Evolutionary conservation across 306 rosid genomes (phyloP), one percentile per base, ranked within the genome.

Genomic region (Alnus rubra): DNA sequence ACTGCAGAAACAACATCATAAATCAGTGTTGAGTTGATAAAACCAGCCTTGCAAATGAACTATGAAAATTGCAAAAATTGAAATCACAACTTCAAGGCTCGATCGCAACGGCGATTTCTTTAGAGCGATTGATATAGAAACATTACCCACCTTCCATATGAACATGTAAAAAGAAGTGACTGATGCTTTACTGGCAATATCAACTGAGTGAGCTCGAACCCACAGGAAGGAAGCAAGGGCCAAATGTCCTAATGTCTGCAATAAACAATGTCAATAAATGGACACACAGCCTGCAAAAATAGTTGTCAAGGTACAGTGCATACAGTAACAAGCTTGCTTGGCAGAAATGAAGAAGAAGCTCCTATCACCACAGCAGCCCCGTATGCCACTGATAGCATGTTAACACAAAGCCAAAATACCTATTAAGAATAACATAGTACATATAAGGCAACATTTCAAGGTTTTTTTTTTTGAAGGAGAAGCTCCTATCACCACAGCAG

Each of bases 341-440:
- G 73, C 3, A 72, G 64, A 73, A 50, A 79, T 0, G 77, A 50
- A 5, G 77, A 79, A 14, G 64, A 79, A 63, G 77, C 82, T 59
- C 82, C 82, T 4, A 60, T 72, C 63, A 37, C 73, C 52, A 79
- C 59, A 45, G 82, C 82, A n/a, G 73, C 77, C 53, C 54, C 73
- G 23, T 79, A 79, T 9, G 73, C 82, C 72, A 72, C 16, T 50
- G 53, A 71, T 47, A 79, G 15, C 77, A 79, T 72, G 14, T 79
- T 79, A 59, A 79, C 77, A 47, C 82, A 79, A 19, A 71, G 28
- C 82, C 82, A 72, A 19, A 71, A 79, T 5, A 79, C 82, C 82
- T 78, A 23, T 69, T 5, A 18, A 18, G 69, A 63, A 49, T 3
- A 5, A 31, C 44, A 52, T 8, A 33, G 18, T 33, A 33, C 45